Base-by-base conservation (phyloP, 495 filamentous ascomycete species). In the Xylaria nigripes region DNA sequence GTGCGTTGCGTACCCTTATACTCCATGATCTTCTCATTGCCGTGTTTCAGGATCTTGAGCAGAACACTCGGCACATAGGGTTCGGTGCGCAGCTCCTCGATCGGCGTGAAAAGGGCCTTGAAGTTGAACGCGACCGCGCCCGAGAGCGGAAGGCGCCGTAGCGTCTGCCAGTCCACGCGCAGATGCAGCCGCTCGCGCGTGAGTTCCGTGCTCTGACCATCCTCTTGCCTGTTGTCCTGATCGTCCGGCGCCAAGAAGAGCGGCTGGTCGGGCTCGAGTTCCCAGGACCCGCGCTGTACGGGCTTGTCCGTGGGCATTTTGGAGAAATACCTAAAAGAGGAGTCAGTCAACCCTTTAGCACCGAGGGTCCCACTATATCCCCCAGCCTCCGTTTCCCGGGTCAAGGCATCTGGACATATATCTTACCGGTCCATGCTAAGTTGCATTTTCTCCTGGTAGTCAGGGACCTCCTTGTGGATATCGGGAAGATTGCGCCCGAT, bases 121-220 rank as follows among this genome's bases (percentile, higher is more conserved):
- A 91, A 96, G 64, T 95, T 96, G 70, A 96, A 95, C 2, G 89
- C 79, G 8, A 96, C 70, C 0, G 77, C 83, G 0, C 79, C 87
- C 0, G 84, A 86, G 4, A 96, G 68, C 2, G 90, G 90, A 0
- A 95, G 72, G 23, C 90, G 79, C 12, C 90, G 82, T 16, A 96
- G 76, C 0, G 90, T 96, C 69, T 96, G 90, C 87, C 89, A 93
- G 65, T 96, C 90, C 2, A 93, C 89, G n/a, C 90, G 81, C 13
- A 96, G 76, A 51, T 84, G 69, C 58, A 86, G 75, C 21, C 87
- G 80, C 0, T 77, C 72, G n/a, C 85, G 60, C 6, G 62, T 67
- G 6, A 93, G 68, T 6, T 74, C 61, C 1, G 78, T 69, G 44
- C 80, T 66, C 60, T 92, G 88, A 1, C 62, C 55, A 8, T 71